Conservation (phyloP, 2,329 filamentous ascomycete species). For the Akanthomyces muscarius region DNA sequence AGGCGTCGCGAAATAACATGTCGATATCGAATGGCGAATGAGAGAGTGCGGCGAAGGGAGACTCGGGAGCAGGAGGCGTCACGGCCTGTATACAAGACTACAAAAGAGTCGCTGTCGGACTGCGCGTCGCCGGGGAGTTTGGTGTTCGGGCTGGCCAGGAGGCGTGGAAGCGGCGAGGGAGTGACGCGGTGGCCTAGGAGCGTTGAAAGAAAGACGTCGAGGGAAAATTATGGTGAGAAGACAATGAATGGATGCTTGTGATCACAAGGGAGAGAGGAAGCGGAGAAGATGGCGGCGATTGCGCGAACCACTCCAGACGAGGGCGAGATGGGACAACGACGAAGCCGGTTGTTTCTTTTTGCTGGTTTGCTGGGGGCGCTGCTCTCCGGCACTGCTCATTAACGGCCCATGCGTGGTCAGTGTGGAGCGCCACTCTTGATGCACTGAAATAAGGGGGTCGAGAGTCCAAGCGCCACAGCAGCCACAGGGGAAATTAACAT, state of each 20-base stretch:
- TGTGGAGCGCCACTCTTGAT: slow-evolving; percentile 19
- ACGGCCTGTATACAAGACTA: background rate
- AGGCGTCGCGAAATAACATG: background rate
- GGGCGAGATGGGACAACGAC: slow-evolving; percentile 10
- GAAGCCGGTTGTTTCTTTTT: slow-evolving; percentile 8
- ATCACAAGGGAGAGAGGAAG: background rate
- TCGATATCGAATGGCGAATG: slow-evolving; percentile 3
- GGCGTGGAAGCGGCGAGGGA: background rate
- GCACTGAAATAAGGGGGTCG: background rate
- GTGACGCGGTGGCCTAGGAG: background rate
- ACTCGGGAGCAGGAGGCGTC: background rate
- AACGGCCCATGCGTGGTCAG: slow-evolving; percentile 8
- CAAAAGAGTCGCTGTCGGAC: background rate
- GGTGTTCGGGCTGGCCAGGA: background rate
- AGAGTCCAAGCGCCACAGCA: slow-evolving; percentile 13
- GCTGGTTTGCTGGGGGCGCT: background rate
- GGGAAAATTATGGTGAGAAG: background rate
- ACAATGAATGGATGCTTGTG: background rate
- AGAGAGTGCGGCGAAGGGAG: background rate
- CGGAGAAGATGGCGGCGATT: background rate
- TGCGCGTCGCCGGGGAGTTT: slow-evolving; percentile 2
- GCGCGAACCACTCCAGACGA: background rate
- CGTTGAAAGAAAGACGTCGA: background rate
- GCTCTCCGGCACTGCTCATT: background rate
- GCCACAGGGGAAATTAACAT: background rate